Evolutionary conservation across 106 monocot genomes (phyloP), one percentile per base, ranked within the genome.

Genomic region (Phalaenopsis equestris): DNA sequence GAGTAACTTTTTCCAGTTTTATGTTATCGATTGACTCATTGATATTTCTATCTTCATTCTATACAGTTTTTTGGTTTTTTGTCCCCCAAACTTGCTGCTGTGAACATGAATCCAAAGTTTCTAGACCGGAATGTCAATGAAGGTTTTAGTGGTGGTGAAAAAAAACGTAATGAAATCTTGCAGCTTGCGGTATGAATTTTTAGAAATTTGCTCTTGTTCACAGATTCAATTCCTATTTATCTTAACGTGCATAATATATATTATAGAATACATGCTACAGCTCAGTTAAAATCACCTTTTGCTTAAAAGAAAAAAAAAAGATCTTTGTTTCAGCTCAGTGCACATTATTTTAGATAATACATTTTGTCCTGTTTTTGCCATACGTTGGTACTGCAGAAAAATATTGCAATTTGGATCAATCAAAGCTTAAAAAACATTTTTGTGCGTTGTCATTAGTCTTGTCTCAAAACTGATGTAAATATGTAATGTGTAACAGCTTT

Each of bases 111-210:
- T 61, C 67, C 88, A 42, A 84, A 73, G 79, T 94, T 94, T 81
- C 84, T 98, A n/a, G 85, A 98, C 81, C 85, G 97, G 85, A 92
- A 94, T 83, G 97, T 98, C n/a, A 98, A 98, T 86, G 97, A 94
- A 89, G 90, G 91, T 42, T 96, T 94, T 75, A 94, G 94, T 76
- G 97, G 94, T 24, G 97, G 97, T 47, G 92, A 98, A 87, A 98
- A 90, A 85, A 98, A 94, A 77, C 89, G 92, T 15, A 98, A 94
- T 90, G 97, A 98, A 80, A 98, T 94, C 84, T 79, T 98, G 80
- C 97, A 98, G 82, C 94, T 98, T 84, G 92, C 94, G 81, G 97
- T 98, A 92, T 61, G 89, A 78, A 82, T 16, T 10, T 76, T 52
- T n/a, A 16, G 15, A 74, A n/a, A 19, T 7, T 45, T 42, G 8